phyloP scores from a whole-genome alignment of 768 basidiomycete genomes.

The Auricularia cornea region DNA sequence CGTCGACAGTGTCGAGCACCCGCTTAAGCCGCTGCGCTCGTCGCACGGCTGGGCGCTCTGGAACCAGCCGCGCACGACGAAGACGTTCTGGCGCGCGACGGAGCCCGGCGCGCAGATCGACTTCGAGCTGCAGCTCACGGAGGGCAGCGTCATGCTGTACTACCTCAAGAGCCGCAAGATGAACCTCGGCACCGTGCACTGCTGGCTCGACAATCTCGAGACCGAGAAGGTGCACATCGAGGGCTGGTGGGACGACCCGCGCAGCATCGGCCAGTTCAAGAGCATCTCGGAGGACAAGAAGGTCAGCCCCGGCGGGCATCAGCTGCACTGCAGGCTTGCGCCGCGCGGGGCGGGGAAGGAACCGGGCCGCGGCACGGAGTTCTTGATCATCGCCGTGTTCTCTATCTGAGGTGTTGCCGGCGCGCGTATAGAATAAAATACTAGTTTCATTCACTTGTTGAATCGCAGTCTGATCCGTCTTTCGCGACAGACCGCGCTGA shows the following conservation, averaged over 20 bases:
- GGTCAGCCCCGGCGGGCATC: neutral
- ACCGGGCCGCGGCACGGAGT: neutral
- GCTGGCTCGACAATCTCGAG: neutral
- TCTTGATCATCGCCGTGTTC: neutral
- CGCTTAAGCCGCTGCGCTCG: neutral
- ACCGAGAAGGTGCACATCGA: neutral
- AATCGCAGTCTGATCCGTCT: too few relatives aligned
- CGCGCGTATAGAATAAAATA: too few relatives aligned
- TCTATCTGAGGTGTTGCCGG: too few relatives aligned
- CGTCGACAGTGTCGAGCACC: neutral
- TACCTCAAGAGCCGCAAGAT: conserved; percentile 4
- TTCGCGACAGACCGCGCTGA: too few relatives aligned
- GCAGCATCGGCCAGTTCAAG: neutral
- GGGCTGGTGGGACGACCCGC: neutral
- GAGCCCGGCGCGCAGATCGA: neutral
- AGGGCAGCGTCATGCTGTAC: conserved; percentile 1
- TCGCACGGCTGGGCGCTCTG: conserved; percentile 3
- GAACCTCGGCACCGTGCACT: neutral
- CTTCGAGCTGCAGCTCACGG: neutral
- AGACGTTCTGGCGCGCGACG: conserved; percentile 2
- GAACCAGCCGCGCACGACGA: neutral
- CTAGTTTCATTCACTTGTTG: too few relatives aligned
- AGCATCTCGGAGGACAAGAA: neutral
- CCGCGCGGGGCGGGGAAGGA: neutral
- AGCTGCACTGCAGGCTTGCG: neutral